A percentile compares a stretch with the other conserved stretches of the same genome.
These are phyloP conservation scores for Blumeria graminis DNA, from an alignment of 2,329 filamentous ascomycete genomes.

Conservation along the genomic window DNA sequence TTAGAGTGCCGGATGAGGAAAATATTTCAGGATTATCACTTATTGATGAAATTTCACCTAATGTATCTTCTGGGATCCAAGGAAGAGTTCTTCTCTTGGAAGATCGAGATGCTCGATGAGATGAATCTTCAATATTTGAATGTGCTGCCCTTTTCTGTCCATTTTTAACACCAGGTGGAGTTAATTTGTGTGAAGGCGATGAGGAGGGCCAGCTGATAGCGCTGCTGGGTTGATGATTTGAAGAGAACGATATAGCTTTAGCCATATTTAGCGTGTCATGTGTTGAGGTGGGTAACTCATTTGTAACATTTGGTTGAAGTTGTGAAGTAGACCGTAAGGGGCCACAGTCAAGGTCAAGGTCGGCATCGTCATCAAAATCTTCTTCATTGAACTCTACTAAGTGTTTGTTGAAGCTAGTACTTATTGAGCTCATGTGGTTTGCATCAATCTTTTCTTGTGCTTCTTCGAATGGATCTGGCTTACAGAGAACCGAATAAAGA, in stretches of 20 bases:
- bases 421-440: conserved; percentile 12
- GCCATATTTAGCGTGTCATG: conserved; percentile 19
- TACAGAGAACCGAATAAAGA: conserved; percentile 16
- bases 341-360: conserved; percentile 46
- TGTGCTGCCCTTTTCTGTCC: conserved; percentile 4
- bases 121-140: background rate
- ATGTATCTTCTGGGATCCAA: conserved; percentile 12
- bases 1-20: too few relatives aligned
- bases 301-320: background rate
- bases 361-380: conserved; percentile 68
- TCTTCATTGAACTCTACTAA: conserved; percentile 33
- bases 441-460: conserved; percentile 18
- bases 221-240: conserved; percentile 11
- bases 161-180: conserved; percentile 9
- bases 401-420: conserved; percentile 5
- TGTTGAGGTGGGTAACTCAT: conserved; percentile 15
- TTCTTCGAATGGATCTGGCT: conserved; percentile 25
- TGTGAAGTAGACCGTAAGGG: conserved; percentile 9
- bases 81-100: conserved; percentile 17
- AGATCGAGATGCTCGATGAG: conserved; percentile 8
- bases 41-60: conserved; percentile 10
- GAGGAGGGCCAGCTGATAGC: conserved; percentile 20
- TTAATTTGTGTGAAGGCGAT: conserved; percentile 20
- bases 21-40: too few relatives aligned
- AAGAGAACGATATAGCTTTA: conserved; percentile 2